These are phyloP conservation scores for Cicer judaicum DNA, from an alignment of 306 rosid species.

Conservation along the genomic window DNA sequence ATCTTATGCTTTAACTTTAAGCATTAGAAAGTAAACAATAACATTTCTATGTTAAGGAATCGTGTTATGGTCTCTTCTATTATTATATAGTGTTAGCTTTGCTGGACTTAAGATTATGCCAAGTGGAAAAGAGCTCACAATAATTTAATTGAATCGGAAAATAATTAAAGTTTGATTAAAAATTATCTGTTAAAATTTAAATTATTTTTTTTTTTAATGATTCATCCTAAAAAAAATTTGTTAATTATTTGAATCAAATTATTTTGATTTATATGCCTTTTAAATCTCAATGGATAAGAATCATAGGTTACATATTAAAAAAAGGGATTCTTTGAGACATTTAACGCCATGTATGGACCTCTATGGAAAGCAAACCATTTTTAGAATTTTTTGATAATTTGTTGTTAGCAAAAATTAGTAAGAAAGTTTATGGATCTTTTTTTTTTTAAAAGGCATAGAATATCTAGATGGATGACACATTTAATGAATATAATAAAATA, in stretches of 20 bases:
- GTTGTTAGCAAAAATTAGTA: neutral
- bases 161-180: no score
- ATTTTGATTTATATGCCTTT: no score
- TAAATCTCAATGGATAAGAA: conserved; percentile 6
- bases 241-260: no score
- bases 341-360: conserved; percentile 15
- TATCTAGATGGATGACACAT: neutral
- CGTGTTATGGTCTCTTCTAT: conserved; percentile 29
- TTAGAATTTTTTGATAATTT: neutral
- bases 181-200: no score
- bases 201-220: no score
- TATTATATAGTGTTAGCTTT: neutral
- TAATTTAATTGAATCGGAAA: no score
- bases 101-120: conserved; percentile 32
- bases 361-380: neutral
- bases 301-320: neutral
- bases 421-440: neutral
- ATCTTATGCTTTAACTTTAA: conserved; percentile 44
- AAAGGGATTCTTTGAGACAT: neutral
- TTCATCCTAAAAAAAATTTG: rapidly evolving
- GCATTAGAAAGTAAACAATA: conserved; percentile 37
- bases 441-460: no score
- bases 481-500: neutral
- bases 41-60: conserved; percentile 42
- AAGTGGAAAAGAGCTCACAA: no score